Percentiles rank a stretch among this genome's conserved stretches.
Conservation (phyloP, 352 stramenopile species). For the Globisporangium camurandrum region DNA sequence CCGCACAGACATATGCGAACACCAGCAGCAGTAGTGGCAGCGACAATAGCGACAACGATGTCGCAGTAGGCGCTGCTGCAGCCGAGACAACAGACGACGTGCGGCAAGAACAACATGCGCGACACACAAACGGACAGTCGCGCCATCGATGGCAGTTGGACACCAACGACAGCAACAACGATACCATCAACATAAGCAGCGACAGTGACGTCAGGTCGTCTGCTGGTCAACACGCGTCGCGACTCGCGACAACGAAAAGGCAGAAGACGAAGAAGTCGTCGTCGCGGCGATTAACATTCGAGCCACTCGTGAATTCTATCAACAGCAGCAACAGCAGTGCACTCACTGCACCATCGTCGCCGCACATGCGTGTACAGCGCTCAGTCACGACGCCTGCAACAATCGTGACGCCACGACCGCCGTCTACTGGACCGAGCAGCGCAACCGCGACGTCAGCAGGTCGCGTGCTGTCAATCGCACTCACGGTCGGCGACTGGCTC, state of each 20-base stretch:
- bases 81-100: background rate
- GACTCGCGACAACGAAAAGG: background rate
- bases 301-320: background rate
- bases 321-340: background rate
- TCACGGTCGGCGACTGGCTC: slow-evolving; percentile 11
- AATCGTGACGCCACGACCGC: background rate
- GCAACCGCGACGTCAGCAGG: background rate
- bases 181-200: background rate
- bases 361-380: background rate
- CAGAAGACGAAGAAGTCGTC: background rate
- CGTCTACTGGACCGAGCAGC: background rate
- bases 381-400: background rate
- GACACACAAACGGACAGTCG: too few species aligned
- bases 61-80: background rate
- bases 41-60: background rate
- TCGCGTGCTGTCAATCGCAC: slow-evolving; percentile 5
- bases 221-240: too few species aligned
- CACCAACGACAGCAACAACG: background rate
- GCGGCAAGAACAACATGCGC: background rate
- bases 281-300: background rate
- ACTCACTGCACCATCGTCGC: background rate
- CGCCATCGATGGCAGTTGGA: too few species aligned
- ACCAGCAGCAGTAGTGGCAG: background rate
- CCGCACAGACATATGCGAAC: background rate
- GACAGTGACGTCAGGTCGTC: background rate